A percentile compares a stretch with the other conserved stretches of the same genome.
Evolutionary conservation across 1,284 basidiomycete species (phyloP).

Genomic region (Moniliella sp.): DNA sequence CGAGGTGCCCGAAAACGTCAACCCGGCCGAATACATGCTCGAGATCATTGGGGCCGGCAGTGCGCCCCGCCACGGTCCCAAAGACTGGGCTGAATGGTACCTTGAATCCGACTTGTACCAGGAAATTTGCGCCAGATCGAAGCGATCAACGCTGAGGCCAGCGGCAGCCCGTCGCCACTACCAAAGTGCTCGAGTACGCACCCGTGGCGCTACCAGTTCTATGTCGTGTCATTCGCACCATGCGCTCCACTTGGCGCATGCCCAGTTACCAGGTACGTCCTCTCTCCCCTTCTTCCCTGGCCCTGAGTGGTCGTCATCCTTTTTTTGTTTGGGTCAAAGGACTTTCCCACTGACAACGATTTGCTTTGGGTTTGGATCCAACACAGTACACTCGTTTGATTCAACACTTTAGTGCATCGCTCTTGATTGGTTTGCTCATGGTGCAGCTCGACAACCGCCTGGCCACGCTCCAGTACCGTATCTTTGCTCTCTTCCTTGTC

Average conservation of each 20-base stretch:
- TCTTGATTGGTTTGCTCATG: conserved; percentile 64
- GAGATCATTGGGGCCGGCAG: conserved; percentile 35
- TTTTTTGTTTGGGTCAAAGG: too few species aligned
- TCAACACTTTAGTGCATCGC: conserved; percentile 41
- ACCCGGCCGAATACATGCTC: conserved; percentile 40
- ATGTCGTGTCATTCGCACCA: conserved; percentile 53
- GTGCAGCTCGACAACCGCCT: conserved; percentile 49
- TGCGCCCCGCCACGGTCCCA: conserved; percentile 21
- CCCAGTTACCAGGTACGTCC: conserved; percentile 40
- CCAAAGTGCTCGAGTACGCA: conserved; percentile 35
- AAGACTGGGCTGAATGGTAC: conserved; percentile 34
- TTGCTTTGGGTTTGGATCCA: too few species aligned
- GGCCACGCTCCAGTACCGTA: conserved; percentile 59
- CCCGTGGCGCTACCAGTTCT: conserved; percentile 59
- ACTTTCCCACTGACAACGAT: too few species aligned
- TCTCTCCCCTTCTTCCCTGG: too few species aligned
- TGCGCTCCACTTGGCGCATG: conserved; percentile 37
- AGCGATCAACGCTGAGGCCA: conserved; percentile 37
- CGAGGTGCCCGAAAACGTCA: conserved; percentile 38
- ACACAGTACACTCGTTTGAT: conserved; percentile 54
- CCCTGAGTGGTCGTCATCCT: too few species aligned
- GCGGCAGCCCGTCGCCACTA: conserved; percentile 30
- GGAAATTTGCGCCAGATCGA: conserved; percentile 35
- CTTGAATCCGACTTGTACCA: conserved; percentile 30
- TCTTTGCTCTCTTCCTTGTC: conserved; percentile 45